Percentiles rank a stretch among this genome's conserved stretches.
These are phyloP conservation scores for Gastrodia elata DNA, from an alignment of 106 monocot genomes.

Conservation along the genomic window DNA sequence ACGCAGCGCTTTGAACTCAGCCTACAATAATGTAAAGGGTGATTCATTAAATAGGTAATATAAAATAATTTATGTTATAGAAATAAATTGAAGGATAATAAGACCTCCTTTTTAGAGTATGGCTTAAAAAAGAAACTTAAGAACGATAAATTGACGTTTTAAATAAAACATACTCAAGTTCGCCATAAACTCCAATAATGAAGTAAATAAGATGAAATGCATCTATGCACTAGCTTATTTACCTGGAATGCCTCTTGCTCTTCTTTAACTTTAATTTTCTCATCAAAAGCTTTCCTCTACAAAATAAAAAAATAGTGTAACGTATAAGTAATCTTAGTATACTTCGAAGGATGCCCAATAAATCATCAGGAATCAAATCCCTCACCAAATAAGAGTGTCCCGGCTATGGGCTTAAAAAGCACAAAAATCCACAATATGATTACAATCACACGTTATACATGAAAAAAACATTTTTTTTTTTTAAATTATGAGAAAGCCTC, in stretches of 20 bases:
- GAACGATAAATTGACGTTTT: background rate
- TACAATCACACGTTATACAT: too few species aligned
- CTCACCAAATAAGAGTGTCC: too few species aligned
- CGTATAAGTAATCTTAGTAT: too few species aligned
- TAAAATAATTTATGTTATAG: background rate
- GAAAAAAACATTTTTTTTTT: too few species aligned
- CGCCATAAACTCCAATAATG: background rate
- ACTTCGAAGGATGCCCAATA: too few species aligned
- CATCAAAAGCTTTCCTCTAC: conserved; percentile 74
- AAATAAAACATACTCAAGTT: background rate
- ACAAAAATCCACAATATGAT: too few species aligned
- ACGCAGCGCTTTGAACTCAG: conserved; percentile 59
- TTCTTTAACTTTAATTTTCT: conserved; percentile 81
- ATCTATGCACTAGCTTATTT: background rate
- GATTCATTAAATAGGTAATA: background rate
- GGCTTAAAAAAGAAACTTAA: conserved; percentile 5
- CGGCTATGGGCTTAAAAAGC: too few species aligned
- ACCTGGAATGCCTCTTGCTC: conserved; percentile 85
- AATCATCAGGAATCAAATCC: too few species aligned
- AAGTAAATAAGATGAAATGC: background rate
- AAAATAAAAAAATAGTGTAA: conserved; percentile 5
- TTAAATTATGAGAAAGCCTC: too few species aligned
- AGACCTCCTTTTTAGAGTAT: background rate
- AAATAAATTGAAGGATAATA: background rate
- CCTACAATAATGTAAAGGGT: conserved; percentile 19